Base-by-base conservation (phyloP, 345 rosid genomes). In the Lumnitzera littorea region DNA sequence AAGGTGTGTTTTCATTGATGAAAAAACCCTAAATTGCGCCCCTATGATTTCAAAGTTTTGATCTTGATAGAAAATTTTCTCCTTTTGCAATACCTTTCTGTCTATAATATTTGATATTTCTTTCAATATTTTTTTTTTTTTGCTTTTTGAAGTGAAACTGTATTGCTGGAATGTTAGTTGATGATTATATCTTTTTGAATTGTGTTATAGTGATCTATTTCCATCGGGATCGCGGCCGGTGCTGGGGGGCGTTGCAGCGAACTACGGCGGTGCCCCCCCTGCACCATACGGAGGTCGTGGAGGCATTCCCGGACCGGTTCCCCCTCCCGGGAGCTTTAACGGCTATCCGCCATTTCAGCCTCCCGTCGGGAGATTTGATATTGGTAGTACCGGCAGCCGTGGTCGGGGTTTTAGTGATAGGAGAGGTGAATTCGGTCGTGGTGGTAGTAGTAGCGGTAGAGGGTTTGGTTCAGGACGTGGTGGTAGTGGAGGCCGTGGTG, bases 321-420 rank as follows among this genome's bases (percentile, higher is more conserved):
- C 43, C 43, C 58, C 50, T 4, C 63, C 66, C 7, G 68, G 68
- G 12, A 56, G 74, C 36, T 31, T 58, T 4, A 64, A 61, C 15
- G 65, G 71, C 3, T 77, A 82, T 65, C 82, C 94, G 14, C 64
- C 72, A 4, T 77, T 84, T 41, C 78, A 89, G 61, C 85, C 91
- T 46, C 82, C 96, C 5, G 61, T 59, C 23, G 77, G 85, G 57
- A 70, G 84, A 48, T 78, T 79, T 57, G 80, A 74, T 62, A 53
- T 69, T 11, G 89, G 89, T 23, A 72, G 80, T 16, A 71, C 70
- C n/a, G 65, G 69, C 3, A 76, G 77, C 15, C 67, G 64, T n/a
- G 65, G 70, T 23, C 67, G 68, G 46, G 53, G 67, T 57, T 41
- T 50, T 56, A 67, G 71, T 23, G 79, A 65, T 51, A 70, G 70